Evolutionary conservation across 805 yeast species (phyloP).

Genomic region (Starmerella riodocensis): DNA sequence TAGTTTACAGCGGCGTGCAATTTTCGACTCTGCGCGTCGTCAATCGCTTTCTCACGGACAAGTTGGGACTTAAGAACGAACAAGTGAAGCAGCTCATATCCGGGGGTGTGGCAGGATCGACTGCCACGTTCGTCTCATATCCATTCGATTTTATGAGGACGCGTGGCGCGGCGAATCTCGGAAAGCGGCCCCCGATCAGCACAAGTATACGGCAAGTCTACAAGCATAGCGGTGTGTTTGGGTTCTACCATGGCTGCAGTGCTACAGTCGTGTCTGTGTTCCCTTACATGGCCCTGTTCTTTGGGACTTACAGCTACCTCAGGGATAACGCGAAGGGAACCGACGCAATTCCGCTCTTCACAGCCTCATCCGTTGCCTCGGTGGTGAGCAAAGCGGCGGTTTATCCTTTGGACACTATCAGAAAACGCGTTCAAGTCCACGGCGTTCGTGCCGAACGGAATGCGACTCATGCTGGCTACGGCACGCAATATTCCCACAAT

Average conservation of each 20-base stretch:
- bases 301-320: slow-evolving; percentile 18
- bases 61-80: slow-evolving; percentile 17
- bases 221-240: slow-evolving; percentile 33
- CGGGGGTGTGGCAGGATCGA: slow-evolving; percentile 67
- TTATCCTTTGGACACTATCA: slow-evolving; percentile 75
- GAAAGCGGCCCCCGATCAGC: slow-evolving; percentile 11
- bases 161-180: slow-evolving; percentile 54
- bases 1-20: slow-evolving; percentile 74
- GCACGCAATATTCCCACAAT: slow-evolving; percentile 21
- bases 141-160: slow-evolving; percentile 89
- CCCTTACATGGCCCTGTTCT: slow-evolving; percentile 60
- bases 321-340: slow-evolving; percentile 11
- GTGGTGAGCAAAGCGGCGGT: slow-evolving; percentile 54
- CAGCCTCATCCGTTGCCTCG: slow-evolving; percentile 69
- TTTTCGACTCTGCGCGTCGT: slow-evolving; percentile 56
- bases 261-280: slow-evolving; percentile 50
- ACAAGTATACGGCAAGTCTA: slow-evolving; percentile 28
- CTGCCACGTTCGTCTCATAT: slow-evolving; percentile 62
- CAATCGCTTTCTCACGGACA: slow-evolving; percentile 27
- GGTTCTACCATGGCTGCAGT: slow-evolving; percentile 38
- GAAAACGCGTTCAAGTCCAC: slow-evolving; percentile 64
- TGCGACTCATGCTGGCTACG: slow-evolving; percentile 13
- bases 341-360: slow-evolving; percentile 15
- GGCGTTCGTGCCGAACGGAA: slow-evolving; percentile 21
- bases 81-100: slow-evolving; percentile 39